Evolutionary conservation across 116 monocot genomes (phyloP), one percentile per base, ranked within the genome.

Genomic region (Zostera marina): DNA sequence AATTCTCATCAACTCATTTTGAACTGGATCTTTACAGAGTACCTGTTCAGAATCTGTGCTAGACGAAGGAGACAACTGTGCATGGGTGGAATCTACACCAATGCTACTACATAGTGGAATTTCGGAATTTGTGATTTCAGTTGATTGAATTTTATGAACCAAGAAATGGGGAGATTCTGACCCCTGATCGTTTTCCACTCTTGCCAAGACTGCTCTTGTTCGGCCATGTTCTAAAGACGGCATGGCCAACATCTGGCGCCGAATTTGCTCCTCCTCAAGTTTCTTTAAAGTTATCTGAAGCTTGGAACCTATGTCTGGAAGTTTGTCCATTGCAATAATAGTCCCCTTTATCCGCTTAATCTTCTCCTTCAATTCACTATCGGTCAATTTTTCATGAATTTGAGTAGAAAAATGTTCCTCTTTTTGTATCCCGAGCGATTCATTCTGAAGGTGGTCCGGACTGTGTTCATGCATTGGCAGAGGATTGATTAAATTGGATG

Each of bases 1-100:
- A 44, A 59, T 59, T 17, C 41, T 59, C 12, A 43, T 22, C 59
- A 59, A 8, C 11, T 59, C 59, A 42, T 22, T 44, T 41, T 43
- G 59, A 43, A 59, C 13, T 19, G 59, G 59, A n/a, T 59, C 59
- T 59, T 4, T 19, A 43, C 20, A 8, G 41, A 21, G 43, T 11
- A 10, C 43, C 22, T 39, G 5, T n/a, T n/a, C n/a, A n/a, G n/a
- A n/a, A n/a, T n/a, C n/a, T n/a, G n/a, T 26, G 4, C 14, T 56
- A 56, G 0, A 15, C 39, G 26, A 32, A 32, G 32, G n/a, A 56
- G 56, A 32, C 6, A 26, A 39, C 23, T 32, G 39, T 39, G 4
- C 3, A 16, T 39, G n/a, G 40, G 39, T 56, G 16, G 39, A 56
- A 39, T 56, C 56, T 16, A 56, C n/a, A 39, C 38, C 56, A 38